phyloP scores from a whole-genome alignment of 176 grass and related monocot species.

The Coix lacrymajobi region DNA sequence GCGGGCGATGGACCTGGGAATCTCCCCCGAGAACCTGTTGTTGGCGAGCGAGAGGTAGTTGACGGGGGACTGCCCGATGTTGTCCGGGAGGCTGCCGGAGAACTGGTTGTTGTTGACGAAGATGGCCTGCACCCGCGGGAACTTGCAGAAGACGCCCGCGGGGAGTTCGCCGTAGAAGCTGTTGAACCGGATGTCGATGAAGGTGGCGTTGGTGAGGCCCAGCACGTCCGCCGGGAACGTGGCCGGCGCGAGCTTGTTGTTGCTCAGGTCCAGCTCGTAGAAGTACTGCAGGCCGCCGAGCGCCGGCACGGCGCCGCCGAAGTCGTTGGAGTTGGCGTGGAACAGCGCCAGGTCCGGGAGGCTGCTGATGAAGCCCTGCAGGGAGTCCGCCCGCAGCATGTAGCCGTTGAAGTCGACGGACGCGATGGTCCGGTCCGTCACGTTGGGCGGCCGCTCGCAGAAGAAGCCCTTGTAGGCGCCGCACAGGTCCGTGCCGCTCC shows the following conservation, averaged over 20 bases:
- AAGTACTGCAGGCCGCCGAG: conserved; percentile 45
- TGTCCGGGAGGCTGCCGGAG: conserved; percentile 37
- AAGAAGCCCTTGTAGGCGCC: conserved; percentile 62
- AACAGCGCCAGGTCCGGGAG: conserved; percentile 82
- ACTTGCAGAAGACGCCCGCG: conserved; percentile 34
- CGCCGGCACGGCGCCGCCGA: conserved; percentile 31
- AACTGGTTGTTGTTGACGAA: conserved; percentile 96
- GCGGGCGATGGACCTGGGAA: conserved; percentile 60
- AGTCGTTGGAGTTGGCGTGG: conserved; percentile 93
- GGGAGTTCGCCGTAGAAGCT: conserved; percentile 37
- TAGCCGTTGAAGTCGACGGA: conserved; percentile 89
- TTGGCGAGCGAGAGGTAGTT: conserved; percentile 83
- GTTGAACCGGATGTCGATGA: conserved; percentile 92
- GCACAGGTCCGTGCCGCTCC: conserved; percentile 53
- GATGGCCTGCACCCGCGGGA: conserved; percentile 55
- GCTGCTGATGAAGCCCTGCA: conserved; percentile 33
- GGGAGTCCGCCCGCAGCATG: not conserved
- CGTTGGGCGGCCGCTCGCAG: conserved; percentile 51
- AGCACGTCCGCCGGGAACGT: conserved; percentile 53
- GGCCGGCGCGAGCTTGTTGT: conserved; percentile 48
- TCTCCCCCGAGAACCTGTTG: conserved; percentile 74
- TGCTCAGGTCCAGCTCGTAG: conserved; percentile 96
- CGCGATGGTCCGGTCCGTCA: conserved; percentile 33
- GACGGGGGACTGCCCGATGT: conserved; percentile 66
- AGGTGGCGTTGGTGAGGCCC: conserved; percentile 49